A percentile compares a stretch with the other conserved stretches of the same genome.
These are phyloP conservation scores for Phlebopus sp. DNA, from an alignment of 1,284 basidiomycete genomes.

Conservation along the genomic window DNA sequence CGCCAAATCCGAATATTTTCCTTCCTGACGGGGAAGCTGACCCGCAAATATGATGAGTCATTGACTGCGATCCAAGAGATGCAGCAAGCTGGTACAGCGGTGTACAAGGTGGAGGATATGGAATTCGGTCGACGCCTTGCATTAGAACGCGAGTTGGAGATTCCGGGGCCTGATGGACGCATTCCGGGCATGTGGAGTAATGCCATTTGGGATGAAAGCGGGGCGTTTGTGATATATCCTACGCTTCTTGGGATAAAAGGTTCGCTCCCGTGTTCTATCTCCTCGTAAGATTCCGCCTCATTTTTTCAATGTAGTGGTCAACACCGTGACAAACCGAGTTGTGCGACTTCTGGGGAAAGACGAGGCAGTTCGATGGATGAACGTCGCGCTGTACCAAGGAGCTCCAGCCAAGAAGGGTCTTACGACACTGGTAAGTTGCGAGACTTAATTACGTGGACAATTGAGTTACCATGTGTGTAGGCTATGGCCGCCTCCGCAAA, in stretches of 20 bases:
- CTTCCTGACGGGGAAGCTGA: slow-evolving; percentile 87
- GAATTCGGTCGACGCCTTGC: slow-evolving; percentile 97
- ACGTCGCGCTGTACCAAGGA: slow-evolving; percentile 90
- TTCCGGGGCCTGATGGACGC: slow-evolving; percentile 67
- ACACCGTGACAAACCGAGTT: slow-evolving; percentile 93
- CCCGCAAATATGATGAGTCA: slow-evolving; percentile 93
- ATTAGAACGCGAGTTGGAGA: slow-evolving; percentile 87
- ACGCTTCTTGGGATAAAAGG: slow-evolving; percentile 95
- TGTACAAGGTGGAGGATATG: slow-evolving; percentile 96
- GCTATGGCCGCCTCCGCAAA: slow-evolving; percentile 96
- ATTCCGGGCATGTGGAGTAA: slow-evolving; percentile 76
- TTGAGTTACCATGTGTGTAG: slow-evolving; percentile 35
- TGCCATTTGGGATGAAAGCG: slow-evolving; percentile 95
- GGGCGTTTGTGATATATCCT: slow-evolving; percentile 90
- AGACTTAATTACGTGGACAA: background rate
- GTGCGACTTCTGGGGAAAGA: slow-evolving; percentile 90
- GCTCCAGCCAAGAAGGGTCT: slow-evolving; percentile 84
- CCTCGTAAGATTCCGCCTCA: background rate
- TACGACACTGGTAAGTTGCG: slow-evolving; percentile 66
- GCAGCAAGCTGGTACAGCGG: slow-evolving; percentile 91
- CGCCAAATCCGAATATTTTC: slow-evolving; percentile 93
- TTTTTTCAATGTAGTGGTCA: slow-evolving; percentile 67
- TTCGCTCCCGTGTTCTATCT: slow-evolving; percentile 33
- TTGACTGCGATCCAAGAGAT: slow-evolving; percentile 91
- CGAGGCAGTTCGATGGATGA: slow-evolving; percentile 89